Conservation (phyloP, 805 yeast species). For the Metschnikowia continentalis region DNA sequence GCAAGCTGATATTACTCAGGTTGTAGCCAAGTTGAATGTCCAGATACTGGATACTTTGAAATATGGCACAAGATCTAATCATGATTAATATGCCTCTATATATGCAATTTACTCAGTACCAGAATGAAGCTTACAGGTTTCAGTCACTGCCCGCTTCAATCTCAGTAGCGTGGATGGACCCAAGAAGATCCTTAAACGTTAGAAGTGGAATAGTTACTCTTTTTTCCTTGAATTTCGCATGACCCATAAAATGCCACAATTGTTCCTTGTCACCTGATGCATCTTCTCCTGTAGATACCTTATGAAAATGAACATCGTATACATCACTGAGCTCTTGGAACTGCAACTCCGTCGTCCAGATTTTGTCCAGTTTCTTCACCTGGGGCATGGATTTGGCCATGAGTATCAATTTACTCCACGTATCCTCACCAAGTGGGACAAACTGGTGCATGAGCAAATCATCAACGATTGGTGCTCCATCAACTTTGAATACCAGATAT, state of each 20-base stretch:
- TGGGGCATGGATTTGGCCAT: slow-evolving; percentile 23
- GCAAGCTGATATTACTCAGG: too few relatives aligned
- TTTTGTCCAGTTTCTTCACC: slow-evolving; percentile 4
- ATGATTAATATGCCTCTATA: too few relatives aligned
- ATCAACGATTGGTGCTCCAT: slow-evolving; percentile 4
- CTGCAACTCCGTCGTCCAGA: slow-evolving; percentile 13
- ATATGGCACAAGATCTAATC: too few relatives aligned
- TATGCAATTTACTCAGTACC: too few relatives aligned
- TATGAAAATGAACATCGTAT: slow-evolving; percentile 13
- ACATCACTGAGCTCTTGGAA: slow-evolving; percentile 15
- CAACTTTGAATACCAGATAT: slow-evolving; percentile 5
- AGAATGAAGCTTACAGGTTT: not conserved
- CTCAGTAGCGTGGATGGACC: not conserved
- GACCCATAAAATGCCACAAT: not conserved
- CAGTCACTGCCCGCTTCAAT: not conserved
- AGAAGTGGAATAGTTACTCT: not conserved
- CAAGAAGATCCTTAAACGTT: not conserved
- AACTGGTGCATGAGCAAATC: slow-evolving; percentile 18
- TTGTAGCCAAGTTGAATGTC: too few relatives aligned
- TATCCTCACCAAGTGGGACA: slow-evolving; percentile 50
- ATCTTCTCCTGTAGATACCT: not conserved
- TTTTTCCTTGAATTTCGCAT: not conserved
- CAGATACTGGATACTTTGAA: too few relatives aligned
- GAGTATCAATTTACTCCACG: slow-evolving; percentile 46
- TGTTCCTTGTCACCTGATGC: not conserved